Conservation (phyloP, 139 green algal genomes). For the Chlamydomonas eustigma region DNA sequence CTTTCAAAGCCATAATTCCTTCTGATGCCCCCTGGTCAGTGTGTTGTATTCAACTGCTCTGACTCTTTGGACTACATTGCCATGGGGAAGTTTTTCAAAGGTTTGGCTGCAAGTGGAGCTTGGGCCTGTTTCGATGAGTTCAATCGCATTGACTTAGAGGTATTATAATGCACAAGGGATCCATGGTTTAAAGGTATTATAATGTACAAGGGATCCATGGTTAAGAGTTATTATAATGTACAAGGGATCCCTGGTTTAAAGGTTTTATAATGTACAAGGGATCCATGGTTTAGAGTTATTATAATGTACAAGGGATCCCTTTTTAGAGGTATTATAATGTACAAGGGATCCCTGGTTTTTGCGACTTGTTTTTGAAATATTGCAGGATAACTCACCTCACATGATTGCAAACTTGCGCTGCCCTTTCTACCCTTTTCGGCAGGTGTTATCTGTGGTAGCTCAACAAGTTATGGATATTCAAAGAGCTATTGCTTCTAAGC, state of each 20-base stretch:
- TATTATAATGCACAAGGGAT: too few species aligned
- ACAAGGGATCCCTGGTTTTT: too few species aligned
- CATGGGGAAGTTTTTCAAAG: slow-evolving; percentile 52
- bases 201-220: too few species aligned
- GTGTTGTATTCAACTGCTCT: slow-evolving; percentile 85
- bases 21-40: slow-evolving; percentile 29
- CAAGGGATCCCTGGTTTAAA: too few species aligned
- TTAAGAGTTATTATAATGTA: slow-evolving; percentile 67
- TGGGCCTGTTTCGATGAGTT: slow-evolving; percentile 88
- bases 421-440: slow-evolving; percentile 32
- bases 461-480: slow-evolving; percentile 79
- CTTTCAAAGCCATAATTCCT: too few species aligned
- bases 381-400: too few species aligned
- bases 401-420: too few species aligned
- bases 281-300: too few species aligned
- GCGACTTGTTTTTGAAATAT: too few species aligned
- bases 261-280: too few species aligned
- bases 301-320: too few species aligned
- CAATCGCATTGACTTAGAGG: slow-evolving; percentile 76
- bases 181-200: slow-evolving; percentile 67
- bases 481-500: slow-evolving; percentile 60
- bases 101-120: slow-evolving; percentile 58
- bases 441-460: slow-evolving; percentile 66
- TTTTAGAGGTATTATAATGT: too few species aligned
- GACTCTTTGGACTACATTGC: slow-evolving; percentile 65